phyloP scores from a whole-genome alignment of 495 filamentous ascomycete species.

The Oidiodendron maius region DNA sequence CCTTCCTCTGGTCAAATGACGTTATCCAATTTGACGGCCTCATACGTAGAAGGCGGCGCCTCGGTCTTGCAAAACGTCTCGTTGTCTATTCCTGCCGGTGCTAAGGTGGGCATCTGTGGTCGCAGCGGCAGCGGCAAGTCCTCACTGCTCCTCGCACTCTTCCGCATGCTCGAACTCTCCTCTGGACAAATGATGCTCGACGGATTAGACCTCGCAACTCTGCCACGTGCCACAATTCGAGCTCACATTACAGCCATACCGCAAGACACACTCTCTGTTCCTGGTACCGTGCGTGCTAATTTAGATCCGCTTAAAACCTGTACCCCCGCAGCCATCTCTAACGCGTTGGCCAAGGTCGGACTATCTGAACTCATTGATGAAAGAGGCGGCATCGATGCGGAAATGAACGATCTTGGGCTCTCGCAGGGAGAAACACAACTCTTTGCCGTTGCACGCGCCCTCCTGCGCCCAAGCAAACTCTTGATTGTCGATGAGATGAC shows the following conservation, averaged over 20 bases:
- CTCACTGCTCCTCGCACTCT: slow-evolving; percentile 30
- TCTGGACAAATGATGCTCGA: slow-evolving; percentile 38
- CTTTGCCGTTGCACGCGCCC: slow-evolving; percentile 36
- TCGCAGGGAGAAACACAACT: slow-evolving; percentile 38
- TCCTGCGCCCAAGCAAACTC: slow-evolving; percentile 25
- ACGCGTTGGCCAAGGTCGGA: slow-evolving; percentile 29
- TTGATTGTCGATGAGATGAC: slow-evolving; percentile 41
- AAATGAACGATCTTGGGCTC: slow-evolving; percentile 30
- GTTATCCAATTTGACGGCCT: no score
- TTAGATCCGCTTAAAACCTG: slow-evolving; percentile 50
- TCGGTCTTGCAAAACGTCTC: slow-evolving; percentile 7
- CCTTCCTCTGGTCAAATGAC: no score
- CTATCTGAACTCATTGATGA: slow-evolving; percentile 23
- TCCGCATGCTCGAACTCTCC: slow-evolving; percentile 32
- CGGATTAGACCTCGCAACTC: slow-evolving; percentile 33
- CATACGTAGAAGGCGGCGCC: slow-evolving; percentile 2
- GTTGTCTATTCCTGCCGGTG: slow-evolving; percentile 24
- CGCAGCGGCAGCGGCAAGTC: slow-evolving; percentile 40
- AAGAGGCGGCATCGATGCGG: slow-evolving; percentile 32
- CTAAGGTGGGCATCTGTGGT: slow-evolving; percentile 40
- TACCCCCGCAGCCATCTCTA: slow-evolving; percentile 33
- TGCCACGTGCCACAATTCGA: slow-evolving; percentile 24
- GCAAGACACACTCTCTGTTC: slow-evolving; percentile 42
- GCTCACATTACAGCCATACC: slow-evolving; percentile 34
- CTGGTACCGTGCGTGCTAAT: slow-evolving; percentile 41